Evolutionary conservation across 2,329 filamentous ascomycete genomes (phyloP).

Genomic region (Albophoma yamanashiensis): DNA sequence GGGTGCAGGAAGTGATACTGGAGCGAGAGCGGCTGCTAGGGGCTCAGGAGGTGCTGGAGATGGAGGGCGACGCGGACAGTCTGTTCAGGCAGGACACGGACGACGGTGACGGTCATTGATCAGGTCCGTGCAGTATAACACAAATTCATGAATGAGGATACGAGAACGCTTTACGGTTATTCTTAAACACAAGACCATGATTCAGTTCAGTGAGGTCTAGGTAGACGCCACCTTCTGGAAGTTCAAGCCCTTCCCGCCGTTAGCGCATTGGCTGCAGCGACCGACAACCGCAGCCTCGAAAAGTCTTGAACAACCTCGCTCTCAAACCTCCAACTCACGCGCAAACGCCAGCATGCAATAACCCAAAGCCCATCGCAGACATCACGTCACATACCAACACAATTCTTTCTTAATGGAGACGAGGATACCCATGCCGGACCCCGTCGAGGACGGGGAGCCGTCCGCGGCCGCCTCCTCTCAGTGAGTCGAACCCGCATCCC

Average conservation of each 20-base stretch:
- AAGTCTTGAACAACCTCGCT: neutral
- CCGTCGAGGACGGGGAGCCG: neutral
- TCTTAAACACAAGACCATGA: too few species aligned
- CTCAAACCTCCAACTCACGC: neutral
- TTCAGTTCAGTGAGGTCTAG: neutral
- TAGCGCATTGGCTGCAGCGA: neutral
- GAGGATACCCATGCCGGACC: neutral
- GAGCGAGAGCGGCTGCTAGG: conserved; percentile 32
- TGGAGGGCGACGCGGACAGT: conserved; percentile 27
- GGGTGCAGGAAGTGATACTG: conserved; percentile 32
- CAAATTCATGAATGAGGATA: neutral
- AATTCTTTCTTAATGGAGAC: neutral
- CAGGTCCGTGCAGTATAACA: neutral
- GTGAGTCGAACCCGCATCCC: neutral
- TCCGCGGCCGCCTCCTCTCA: neutral
- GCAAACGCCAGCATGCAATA: neutral
- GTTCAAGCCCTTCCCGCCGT: neutral
- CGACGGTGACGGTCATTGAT: neutral
- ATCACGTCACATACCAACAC: neutral
- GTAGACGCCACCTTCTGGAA: neutral
- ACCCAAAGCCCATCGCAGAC: neutral
- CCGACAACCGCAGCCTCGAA: neutral
- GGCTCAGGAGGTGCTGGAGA: conserved; percentile 30
- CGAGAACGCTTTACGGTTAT: too few species aligned
- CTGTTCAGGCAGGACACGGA: conserved; percentile 14